Conservation (phyloP, 2,329 filamentous ascomycete genomes). For the Claviceps sp. region DNA sequence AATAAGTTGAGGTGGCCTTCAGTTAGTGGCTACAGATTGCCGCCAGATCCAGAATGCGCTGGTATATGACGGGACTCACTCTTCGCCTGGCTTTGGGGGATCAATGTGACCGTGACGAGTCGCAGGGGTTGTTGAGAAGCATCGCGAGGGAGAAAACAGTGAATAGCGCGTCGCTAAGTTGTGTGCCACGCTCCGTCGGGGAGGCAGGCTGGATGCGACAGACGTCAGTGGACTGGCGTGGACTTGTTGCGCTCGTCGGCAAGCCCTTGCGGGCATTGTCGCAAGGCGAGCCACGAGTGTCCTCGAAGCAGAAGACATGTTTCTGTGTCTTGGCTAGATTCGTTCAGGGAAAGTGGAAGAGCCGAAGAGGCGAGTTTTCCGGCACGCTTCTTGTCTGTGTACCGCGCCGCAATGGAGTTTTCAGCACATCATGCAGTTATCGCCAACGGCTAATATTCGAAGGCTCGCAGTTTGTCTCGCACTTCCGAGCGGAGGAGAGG, state of each 20-base stretch:
- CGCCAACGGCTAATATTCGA: background rate
- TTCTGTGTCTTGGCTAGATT: background rate
- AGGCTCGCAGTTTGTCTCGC: background rate
- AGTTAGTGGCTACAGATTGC: background rate
- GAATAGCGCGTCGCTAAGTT: background rate
- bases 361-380: background rate
- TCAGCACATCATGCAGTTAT: constrained; percentile 1
- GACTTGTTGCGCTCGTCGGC: constrained; percentile 16
- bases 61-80: constrained; percentile 44
- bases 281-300: constrained; percentile 19
- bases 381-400: background rate
- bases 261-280: constrained; percentile 18
- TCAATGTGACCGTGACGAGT: constrained; percentile 65
- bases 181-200: background rate
- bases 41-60: background rate
- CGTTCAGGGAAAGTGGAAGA: background rate
- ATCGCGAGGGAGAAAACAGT: constrained; percentile 18
- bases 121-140: constrained; percentile 52
- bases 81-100: constrained; percentile 79
- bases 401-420: background rate
- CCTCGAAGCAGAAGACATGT: constrained; percentile 20
- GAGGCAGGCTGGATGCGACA: background rate
- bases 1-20: background rate
- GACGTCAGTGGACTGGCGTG: constrained; percentile 9
- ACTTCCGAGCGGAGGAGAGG: background rate